phyloP scores from a whole-genome alignment of 768 basidiomycete genomes.

The Guyanaporus albipodus region DNA sequence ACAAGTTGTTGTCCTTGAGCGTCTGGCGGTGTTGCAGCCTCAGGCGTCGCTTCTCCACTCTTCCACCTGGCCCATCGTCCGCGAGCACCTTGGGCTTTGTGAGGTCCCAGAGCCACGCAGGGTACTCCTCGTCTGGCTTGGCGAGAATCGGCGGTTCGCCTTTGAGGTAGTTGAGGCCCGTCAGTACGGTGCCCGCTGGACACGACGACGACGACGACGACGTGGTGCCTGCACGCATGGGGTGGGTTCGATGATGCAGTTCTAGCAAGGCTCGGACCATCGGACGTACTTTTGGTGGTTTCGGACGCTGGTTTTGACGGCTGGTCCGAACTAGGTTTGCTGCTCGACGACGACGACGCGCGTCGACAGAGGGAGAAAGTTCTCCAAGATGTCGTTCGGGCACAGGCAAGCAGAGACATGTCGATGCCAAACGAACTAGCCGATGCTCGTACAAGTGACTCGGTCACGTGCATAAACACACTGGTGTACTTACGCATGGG shows the following conservation, averaged over 20 bases:
- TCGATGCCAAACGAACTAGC: too few species aligned
- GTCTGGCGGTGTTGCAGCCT: constrained; percentile 59
- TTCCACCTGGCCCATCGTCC: constrained; percentile 74
- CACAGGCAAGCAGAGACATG: constrained; percentile 20
- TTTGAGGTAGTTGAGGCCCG: constrained; percentile 81
- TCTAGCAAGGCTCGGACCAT: not conserved
- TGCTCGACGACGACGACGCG: constrained; percentile 14
- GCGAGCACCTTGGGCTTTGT: constrained; percentile 55
- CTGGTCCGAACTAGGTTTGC: not conserved
- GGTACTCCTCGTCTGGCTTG: constrained; percentile 78
- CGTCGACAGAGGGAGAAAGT: constrained; percentile 3
- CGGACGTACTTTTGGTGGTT: constrained; percentile 21
- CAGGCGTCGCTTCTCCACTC: constrained; percentile 52
- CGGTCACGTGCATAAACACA: too few species aligned
- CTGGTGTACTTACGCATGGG: too few species aligned
- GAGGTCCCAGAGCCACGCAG: constrained; percentile 84
- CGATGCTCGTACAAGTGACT: too few species aligned
- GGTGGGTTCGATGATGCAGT: not conserved
- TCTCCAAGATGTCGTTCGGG: constrained; percentile 13
- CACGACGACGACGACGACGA: constrained; percentile 66
- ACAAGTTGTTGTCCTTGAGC: constrained; percentile 82
- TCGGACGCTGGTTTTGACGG: constrained; percentile 4
- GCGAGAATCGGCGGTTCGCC: constrained; percentile 75
- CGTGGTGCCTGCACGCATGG: not conserved
- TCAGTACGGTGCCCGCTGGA: constrained; percentile 65